Conservation (phyloP, 805 yeast genomes). For the Tetrapisispora taiwanensis region DNA sequence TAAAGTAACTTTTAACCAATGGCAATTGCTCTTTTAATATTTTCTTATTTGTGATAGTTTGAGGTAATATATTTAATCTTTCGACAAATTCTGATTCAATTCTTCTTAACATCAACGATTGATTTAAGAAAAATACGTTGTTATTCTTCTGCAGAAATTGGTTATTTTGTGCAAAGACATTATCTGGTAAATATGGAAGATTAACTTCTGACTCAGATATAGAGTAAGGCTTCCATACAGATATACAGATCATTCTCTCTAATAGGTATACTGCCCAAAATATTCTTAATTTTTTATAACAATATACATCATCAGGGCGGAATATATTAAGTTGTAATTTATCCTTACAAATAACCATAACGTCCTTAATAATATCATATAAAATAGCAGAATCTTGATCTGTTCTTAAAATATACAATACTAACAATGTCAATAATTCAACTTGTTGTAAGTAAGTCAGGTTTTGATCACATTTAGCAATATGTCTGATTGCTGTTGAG, state of each 20-base stretch:
- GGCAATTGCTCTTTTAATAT: conserved; percentile 34
- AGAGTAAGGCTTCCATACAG: conserved; percentile 51
- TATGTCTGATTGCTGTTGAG: conserved; percentile 49
- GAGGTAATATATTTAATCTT: conserved; percentile 34
- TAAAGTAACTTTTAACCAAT: conserved; percentile 41
- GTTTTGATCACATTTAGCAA: conserved; percentile 36
- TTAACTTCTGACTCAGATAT: conserved; percentile 41
- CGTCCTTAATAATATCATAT: conserved; percentile 43
- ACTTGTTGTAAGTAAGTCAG: conserved; percentile 37
- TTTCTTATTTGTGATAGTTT: conserved; percentile 10
- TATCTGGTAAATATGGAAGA: conserved; percentile 33
- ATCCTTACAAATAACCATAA: conserved; percentile 36
- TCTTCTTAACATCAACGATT: conserved; percentile 45
- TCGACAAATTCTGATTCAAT: conserved; percentile 53
- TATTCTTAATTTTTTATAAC: conserved; percentile 38
- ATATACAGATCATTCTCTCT: conserved; percentile 51
- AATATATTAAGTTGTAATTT: conserved; percentile 21
- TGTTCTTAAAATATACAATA: conserved; percentile 47
- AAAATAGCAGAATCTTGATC: conserved; percentile 49
- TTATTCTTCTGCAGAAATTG: conserved; percentile 5
- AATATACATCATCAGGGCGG: conserved; percentile 16
- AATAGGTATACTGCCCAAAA: conserved; percentile 56
- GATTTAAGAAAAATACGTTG: conserved; percentile 42
- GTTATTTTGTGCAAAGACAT: neutral
- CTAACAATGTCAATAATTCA: conserved; percentile 42